Percentiles rank a stretch among this genome's conserved stretches.
phyloP scores from a whole-genome alignment of 2,329 filamentous ascomycete genomes.

The Dryadomyces quercus-mongolicae region DNA sequence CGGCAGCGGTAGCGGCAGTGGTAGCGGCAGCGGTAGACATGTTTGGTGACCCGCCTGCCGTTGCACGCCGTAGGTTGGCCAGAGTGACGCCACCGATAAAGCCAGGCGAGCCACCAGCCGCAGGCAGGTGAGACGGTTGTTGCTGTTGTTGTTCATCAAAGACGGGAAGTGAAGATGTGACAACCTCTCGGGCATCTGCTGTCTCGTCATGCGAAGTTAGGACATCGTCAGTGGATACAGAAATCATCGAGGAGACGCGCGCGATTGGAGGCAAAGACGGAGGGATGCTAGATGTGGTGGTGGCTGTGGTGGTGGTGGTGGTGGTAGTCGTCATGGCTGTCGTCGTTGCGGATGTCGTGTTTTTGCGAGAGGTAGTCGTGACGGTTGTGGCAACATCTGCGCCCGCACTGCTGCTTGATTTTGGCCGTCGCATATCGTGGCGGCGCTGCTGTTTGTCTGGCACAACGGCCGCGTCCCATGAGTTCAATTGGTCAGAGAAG shows the following conservation, averaged over 20 bases:
- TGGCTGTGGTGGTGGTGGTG: not conserved
- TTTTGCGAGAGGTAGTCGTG: not conserved
- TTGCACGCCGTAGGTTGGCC: slow-evolving; percentile 32
- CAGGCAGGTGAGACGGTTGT: slow-evolving; percentile 9
- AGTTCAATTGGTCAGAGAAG: slow-evolving; percentile 28
- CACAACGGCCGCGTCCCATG: slow-evolving; percentile 26
- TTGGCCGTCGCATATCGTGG: slow-evolving; percentile 2
- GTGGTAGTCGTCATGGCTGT: not conserved
- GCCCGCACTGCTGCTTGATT: slow-evolving; percentile 6
- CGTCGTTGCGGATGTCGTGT: not conserved
- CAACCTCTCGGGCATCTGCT: not conserved
- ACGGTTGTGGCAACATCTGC: not conserved
- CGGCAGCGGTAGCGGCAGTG: slow-evolving; percentile 10
- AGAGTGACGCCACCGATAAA: slow-evolving; percentile 46
- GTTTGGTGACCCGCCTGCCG: not conserved
- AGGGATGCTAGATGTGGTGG: slow-evolving; percentile 21
- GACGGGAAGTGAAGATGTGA: slow-evolving; percentile 5
- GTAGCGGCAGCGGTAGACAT: slow-evolving; percentile 9
- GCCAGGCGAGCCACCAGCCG: slow-evolving; percentile 19
- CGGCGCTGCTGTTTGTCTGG: slow-evolving; percentile 22
- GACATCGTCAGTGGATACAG: not conserved
- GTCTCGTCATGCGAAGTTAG: slow-evolving; percentile 16
- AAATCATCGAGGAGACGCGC: slow-evolving; percentile 21
- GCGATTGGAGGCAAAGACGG: slow-evolving; percentile 39
- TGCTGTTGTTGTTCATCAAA: slow-evolving; percentile 17